A percentile compares a stretch with the other conserved stretches of the same genome.
Conservation (phyloP, 2,329 filamentous ascomycete species). For the Cladophialophora carrionii region DNA sequence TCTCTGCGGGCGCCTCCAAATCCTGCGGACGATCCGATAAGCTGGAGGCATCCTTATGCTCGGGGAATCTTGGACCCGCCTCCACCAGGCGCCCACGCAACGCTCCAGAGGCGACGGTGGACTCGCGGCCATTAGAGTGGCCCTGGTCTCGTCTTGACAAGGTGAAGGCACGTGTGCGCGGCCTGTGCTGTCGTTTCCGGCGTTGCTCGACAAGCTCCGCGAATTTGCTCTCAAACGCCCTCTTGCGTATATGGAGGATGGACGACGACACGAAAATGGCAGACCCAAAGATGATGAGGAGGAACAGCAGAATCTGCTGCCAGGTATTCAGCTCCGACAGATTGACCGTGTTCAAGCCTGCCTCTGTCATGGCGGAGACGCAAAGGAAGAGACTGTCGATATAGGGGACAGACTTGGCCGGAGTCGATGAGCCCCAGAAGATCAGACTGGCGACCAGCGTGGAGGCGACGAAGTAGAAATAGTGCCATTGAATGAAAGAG, state of each 20-base stretch:
- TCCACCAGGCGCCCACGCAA: conserved; percentile 27
- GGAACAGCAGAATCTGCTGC: conserved; percentile 52
- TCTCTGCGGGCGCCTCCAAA: background rate
- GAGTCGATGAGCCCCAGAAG: conserved; percentile 54
- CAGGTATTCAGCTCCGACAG: conserved; percentile 53
- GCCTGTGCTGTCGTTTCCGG: conserved; percentile 16
- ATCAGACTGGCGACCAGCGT: conserved; percentile 51
- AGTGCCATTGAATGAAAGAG: conserved; percentile 53
- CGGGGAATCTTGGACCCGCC: conserved; percentile 4
- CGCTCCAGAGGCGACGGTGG: conserved; percentile 29
- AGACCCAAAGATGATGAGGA: conserved; percentile 54
- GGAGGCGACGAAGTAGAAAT: conserved; percentile 49
- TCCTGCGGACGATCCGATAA: background rate
- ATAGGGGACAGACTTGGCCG: conserved; percentile 49
- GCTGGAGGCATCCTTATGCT: conserved; percentile 5
- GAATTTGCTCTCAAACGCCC: conserved; percentile 41
- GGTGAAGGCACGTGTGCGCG: conserved; percentile 23
- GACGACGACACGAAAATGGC: conserved; percentile 53
- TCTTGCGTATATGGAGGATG: conserved; percentile 49
- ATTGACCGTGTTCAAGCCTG: conserved; percentile 55
- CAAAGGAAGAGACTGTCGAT: conserved; percentile 53
- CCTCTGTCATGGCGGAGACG: conserved; percentile 54
- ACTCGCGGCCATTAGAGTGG: conserved; percentile 12
- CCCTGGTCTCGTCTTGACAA: conserved; percentile 20
- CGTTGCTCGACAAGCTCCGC: conserved; percentile 30